These are phyloP conservation scores for Metschnikowia peoriensis DNA, from an alignment of 805 yeast species.

Conservation along the genomic window DNA sequence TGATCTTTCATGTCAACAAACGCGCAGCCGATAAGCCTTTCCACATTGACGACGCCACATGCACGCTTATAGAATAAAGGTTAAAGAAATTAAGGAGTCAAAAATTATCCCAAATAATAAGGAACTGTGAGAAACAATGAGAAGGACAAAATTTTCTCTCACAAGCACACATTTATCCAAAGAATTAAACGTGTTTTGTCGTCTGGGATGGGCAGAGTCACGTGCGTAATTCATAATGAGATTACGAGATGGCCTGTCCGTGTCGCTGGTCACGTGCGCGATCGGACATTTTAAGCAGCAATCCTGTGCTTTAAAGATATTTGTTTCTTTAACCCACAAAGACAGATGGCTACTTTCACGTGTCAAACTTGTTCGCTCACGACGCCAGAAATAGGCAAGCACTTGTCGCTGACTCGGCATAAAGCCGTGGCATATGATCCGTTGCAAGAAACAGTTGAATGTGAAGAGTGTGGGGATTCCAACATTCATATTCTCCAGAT, in stretches of 20 bases:
- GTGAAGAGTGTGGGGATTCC: conserved; percentile 55
- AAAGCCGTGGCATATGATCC: conserved; percentile 36
- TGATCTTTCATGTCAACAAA: neutral
- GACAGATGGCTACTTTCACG: conserved; percentile 23
- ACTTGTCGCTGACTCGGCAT: conserved; percentile 53
- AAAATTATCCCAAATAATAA: too few species aligned
- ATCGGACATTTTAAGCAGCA: neutral
- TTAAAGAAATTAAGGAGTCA: neutral
- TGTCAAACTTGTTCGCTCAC: conserved; percentile 47
- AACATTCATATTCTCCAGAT: conserved; percentile 54
- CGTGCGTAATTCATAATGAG: too few species aligned
- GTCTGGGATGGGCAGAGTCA: too few species aligned
- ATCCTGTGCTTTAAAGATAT: neutral
- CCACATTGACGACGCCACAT: neutral
- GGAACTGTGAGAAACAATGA: neutral
- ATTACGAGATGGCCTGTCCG: too few species aligned
- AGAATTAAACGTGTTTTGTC: too few species aligned
- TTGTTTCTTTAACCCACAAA: neutral
- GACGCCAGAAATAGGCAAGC: conserved; percentile 46
- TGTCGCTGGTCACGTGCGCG: neutral
- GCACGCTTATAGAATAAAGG: neutral
- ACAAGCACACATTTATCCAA: too few species aligned
- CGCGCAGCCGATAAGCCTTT: neutral
- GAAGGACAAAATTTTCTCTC: too few species aligned
- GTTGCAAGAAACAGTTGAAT: conserved; percentile 44